These are phyloP conservation scores for Phyllostachys edulis DNA, from an alignment of 176 grass and related monocot genomes.

Conservation along the genomic window DNA sequence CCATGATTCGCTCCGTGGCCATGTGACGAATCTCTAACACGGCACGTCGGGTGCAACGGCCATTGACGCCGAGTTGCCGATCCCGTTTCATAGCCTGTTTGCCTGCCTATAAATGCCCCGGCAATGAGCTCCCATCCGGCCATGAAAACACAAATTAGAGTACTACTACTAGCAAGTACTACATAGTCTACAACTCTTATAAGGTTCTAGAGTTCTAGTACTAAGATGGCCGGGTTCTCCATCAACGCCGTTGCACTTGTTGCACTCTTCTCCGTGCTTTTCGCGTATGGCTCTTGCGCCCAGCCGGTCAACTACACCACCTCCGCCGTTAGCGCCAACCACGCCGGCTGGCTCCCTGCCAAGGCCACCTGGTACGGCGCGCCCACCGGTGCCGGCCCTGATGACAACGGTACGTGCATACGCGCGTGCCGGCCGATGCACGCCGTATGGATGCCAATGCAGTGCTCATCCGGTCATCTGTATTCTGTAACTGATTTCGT, in stretches of 20 bases:
- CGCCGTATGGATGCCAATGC: no score
- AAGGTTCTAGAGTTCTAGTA: no score
- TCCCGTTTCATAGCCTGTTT: background rate
- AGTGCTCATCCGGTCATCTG: no score
- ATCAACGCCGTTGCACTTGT: background rate
- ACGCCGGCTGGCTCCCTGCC: slow-evolving; percentile 34
- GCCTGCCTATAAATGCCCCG: slow-evolving; percentile 40
- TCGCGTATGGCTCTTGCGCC: slow-evolving; percentile 11
- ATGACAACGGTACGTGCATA: slow-evolving; percentile 43
- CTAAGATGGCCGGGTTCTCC: slow-evolving; percentile 2
- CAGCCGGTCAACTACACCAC: no score
- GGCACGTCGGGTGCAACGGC: slow-evolving; percentile 25
- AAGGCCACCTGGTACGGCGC: slow-evolving; percentile 75
- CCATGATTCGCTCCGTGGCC: slow-evolving; percentile 37
- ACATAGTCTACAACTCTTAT: background rate
- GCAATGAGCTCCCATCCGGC: background rate
- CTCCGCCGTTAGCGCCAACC: background rate
- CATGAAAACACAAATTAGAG: slow-evolving; percentile 3
- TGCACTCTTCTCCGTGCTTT: slow-evolving; percentile 28
- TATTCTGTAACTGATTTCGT: background rate
- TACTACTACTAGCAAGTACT: background rate
- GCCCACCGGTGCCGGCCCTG: slow-evolving; percentile 50
- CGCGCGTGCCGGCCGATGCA: no score
- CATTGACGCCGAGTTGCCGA: background rate
- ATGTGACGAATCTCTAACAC: slow-evolving; percentile 35